A percentile compares a stretch with the other conserved stretches of the same genome.
Evolutionary conservation across 2,329 filamentous ascomycete genomes (phyloP).

Genomic region (Penicillium paneum): DNA sequence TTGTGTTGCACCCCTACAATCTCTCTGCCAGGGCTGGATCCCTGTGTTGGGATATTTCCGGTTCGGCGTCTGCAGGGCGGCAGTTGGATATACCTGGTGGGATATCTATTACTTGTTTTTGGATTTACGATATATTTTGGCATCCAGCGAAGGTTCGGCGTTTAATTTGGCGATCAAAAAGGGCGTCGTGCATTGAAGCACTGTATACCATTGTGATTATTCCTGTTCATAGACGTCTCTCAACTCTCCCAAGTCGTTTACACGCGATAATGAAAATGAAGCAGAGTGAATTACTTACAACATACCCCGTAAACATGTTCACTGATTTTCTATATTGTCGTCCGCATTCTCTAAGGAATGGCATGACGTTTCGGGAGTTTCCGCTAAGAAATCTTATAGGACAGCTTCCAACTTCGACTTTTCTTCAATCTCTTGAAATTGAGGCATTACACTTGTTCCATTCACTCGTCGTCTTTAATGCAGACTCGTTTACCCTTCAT

Average conservation of each 20-base stretch:
- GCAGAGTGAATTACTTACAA: conserved; percentile 23
- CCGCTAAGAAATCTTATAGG: not conserved
- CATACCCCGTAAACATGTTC: not conserved
- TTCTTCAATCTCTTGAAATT: not conserved
- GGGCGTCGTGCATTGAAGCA: conserved; percentile 11
- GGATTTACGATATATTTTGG: conserved; percentile 10
- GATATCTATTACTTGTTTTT: conserved; percentile 8
- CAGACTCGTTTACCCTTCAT: not conserved
- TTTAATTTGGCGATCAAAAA: conserved; percentile 21
- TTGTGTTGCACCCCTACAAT: conserved; percentile 18
- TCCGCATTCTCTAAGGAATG: not conserved
- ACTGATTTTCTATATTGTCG: not conserved
- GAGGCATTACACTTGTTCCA: not conserved
- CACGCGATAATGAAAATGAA: conserved; percentile 21
- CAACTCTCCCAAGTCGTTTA: conserved; percentile 24
- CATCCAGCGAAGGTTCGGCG: conserved; percentile 24
- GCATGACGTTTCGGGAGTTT: conserved; percentile 2
- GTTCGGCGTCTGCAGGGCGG: conserved; percentile 28
- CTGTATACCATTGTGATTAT: conserved; percentile 23
- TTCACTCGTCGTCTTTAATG: not conserved
- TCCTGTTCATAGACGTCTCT: conserved; percentile 27
- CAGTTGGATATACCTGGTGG: conserved; percentile 22
- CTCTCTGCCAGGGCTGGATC: conserved; percentile 35
- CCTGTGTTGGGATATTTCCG: conserved; percentile 29
- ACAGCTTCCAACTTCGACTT: not conserved